Percentiles rank a stretch among this genome's conserved stretches.
Evolutionary conservation across 2,329 filamentous ascomycete species (phyloP).

Genomic region (Penicillium palitans): DNA sequence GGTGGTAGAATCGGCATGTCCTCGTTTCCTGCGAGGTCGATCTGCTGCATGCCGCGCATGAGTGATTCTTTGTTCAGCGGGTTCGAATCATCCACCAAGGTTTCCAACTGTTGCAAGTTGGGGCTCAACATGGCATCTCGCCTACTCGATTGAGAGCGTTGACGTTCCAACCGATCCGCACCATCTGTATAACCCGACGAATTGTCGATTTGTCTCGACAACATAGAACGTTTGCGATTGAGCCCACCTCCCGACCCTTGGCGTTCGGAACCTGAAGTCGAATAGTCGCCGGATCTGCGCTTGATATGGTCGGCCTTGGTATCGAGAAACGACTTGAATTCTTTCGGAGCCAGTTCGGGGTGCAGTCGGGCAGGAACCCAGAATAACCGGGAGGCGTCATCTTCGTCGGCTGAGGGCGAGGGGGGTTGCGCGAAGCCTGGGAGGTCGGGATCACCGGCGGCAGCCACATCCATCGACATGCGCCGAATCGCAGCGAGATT

Average conservation of each 20-base stretch:
- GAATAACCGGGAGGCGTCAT: slow-evolving; percentile 82
- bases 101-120: slow-evolving; percentile 70
- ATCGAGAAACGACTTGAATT: slow-evolving; percentile 96
- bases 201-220: slow-evolving; percentile 86
- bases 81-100: slow-evolving; percentile 76
- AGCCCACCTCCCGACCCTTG: slow-evolving; percentile 61
- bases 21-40: slow-evolving; percentile 52
- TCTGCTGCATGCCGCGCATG: slow-evolving; percentile 45
- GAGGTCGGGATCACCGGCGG: slow-evolving; percentile 59
- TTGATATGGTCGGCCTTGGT: slow-evolving; percentile 89
- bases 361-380: slow-evolving; percentile 96
- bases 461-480: slow-evolving; percentile 89
- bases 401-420: slow-evolving; percentile 63
- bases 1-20: slow-evolving; percentile 86
- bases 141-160: slow-evolving; percentile 62
- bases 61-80: slow-evolving; percentile 64
- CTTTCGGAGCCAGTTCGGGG: slow-evolving; percentile 89
- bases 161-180: slow-evolving; percentile 73
- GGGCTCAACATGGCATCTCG: slow-evolving; percentile 56
- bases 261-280: slow-evolving; percentile 55
- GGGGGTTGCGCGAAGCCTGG: slow-evolving; percentile 47
- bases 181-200: slow-evolving; percentile 76
- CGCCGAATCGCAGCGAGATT: slow-evolving; percentile 86
- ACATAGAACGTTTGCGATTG: slow-evolving; percentile 89
- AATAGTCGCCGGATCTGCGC: slow-evolving; percentile 73